Evolutionary conservation across 805 yeast genomes (phyloP).

Genomic region (Wickerhamomyces hampshirensis): DNA sequence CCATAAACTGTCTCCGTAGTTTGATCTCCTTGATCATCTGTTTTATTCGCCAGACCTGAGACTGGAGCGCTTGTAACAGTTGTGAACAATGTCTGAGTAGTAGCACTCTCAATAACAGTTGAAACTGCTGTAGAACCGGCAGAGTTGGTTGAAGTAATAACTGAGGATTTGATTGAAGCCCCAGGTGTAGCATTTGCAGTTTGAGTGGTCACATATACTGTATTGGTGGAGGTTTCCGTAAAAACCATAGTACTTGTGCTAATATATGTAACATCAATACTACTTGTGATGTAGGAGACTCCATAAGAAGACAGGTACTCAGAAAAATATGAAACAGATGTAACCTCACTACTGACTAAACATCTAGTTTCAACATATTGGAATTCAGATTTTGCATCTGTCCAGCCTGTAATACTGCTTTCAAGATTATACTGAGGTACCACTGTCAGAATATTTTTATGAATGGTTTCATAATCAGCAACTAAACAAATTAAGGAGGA

Average conservation of each 20-base stretch:
- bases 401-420: conserved; percentile 22
- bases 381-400: conserved; percentile 11
- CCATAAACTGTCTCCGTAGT: background rate
- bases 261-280: conserved; percentile 18
- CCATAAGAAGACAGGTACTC: conserved; percentile 17
- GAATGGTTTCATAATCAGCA: conserved; percentile 22
- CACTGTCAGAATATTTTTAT: conserved; percentile 17
- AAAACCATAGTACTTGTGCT: conserved; percentile 17
- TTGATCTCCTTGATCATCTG: background rate
- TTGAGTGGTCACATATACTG: conserved; percentile 14
- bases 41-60: background rate
- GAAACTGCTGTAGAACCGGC: conserved; percentile 3
- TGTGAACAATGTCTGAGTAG: conserved; percentile 1
- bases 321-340: conserved; percentile 17
- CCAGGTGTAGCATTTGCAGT: conserved; percentile 5
- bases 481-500: conserved; percentile 19
- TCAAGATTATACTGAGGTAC: conserved; percentile 18
- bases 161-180: conserved; percentile 1
- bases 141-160: conserved; percentile 9
- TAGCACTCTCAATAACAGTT: conserved; percentile 6
- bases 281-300: conserved; percentile 18
- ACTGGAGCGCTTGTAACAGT: background rate
- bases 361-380: conserved; percentile 19
- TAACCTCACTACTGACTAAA: conserved; percentile 16
- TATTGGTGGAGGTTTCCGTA: conserved; percentile 20